Evolutionary conservation across 176 grass and related monocot genomes (phyloP).

Genomic region (Bothriochloa decipiens): DNA sequence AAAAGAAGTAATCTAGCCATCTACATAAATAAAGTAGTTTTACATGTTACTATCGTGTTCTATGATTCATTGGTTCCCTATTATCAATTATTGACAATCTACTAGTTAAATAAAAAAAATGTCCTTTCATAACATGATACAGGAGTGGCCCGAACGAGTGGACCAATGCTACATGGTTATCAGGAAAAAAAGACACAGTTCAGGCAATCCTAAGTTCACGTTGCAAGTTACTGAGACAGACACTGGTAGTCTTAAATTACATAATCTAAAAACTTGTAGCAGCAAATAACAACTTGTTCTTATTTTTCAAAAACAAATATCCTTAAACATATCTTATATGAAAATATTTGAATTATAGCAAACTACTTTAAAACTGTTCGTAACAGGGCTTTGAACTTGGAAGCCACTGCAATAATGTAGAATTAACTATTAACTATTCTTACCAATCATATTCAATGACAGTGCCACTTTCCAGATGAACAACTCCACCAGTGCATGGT

Average conservation of each 20-base stretch:
- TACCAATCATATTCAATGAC: slow-evolving; percentile 99
- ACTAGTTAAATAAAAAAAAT: neutral
- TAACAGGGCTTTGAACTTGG: neutral
- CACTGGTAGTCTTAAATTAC: neutral
- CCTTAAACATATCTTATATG: neutral
- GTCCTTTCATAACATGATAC: neutral
- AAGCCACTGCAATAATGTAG: neutral
- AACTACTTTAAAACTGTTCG: neutral
- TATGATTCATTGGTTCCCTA: slow-evolving; percentile 13
- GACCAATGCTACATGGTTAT: neutral
- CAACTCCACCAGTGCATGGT: slow-evolving; percentile 69
- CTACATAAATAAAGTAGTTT: neutral
- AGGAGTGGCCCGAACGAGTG: neutral
- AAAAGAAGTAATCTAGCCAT: neutral
- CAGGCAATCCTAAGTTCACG: neutral
- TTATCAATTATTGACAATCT: slow-evolving; percentile 9
- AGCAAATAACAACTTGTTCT: neutral
- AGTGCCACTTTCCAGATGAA: slow-evolving; percentile 90
- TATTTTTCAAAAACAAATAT: neutral
- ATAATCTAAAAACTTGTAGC: neutral
- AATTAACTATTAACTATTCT: slow-evolving; percentile 33
- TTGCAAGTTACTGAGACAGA: neutral
- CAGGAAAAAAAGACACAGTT: neutral
- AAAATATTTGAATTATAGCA: neutral
- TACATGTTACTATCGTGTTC: neutral